Base-by-base conservation (phyloP, 2,329 filamentous ascomycete species). In the Sordariomycetes sp. region DNA sequence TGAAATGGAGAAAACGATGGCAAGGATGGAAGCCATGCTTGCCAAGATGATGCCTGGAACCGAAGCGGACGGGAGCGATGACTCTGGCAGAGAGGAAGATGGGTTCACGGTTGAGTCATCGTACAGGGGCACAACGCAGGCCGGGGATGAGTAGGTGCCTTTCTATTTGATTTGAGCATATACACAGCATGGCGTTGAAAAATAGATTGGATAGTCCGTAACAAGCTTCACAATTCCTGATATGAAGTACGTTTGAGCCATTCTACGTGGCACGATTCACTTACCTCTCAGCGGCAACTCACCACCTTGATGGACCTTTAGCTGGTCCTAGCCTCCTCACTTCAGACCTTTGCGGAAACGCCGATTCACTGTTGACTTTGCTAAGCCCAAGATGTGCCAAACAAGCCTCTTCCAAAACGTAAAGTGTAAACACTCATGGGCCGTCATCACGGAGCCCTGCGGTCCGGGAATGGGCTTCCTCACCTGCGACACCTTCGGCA, bases 381-480 rank as follows among this genome's bases (percentile, higher is more conserved):
- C n/a, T n/a, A n/a, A n/a, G n/a, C n/a, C n/a, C n/a, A n/a, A n/a
- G n/a, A 73, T 74, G 70, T 74, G 70, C 48, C 42, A 46, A 14
- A 57, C 64, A n/a, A 61, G 54, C 18, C 64, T 66, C 50, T 70
- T 62, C 51, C 55, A 58, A 38, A 64, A 70, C 49, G 63, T 60
- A 32, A 44, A 42, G 38, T 75, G 71, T 60, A 54, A 56, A 9
- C 71, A 73, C 57, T 61, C 58, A 43, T 76, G 71, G 71, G 58
- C 67, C 27, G 47, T 61, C 39, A 58, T 75, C 45, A 51, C 49
- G 4, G 40, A 52, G 29, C 61, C 66, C 6, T 76, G 72, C 54
- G 57, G 46, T 4, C 66, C 66, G 0, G 63, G 63, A 10, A 58
- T 59, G 50, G 68, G 70, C 39, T 74, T 75, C 53, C 52, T 49